Evolutionary conservation across 306 rosid species (phyloP).

Genomic region (Geum urbanum): DNA sequence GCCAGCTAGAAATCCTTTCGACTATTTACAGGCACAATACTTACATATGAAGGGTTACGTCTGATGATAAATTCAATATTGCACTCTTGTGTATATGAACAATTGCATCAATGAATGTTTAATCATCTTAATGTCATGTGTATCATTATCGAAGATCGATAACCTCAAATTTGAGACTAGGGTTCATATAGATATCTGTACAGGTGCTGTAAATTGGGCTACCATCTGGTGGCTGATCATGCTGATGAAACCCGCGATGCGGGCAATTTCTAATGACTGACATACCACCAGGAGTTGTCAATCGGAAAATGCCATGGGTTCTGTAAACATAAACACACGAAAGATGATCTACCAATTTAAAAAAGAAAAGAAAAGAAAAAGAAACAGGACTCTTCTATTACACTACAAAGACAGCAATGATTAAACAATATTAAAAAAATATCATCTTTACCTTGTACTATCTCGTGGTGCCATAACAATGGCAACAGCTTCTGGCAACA

Average conservation of each 20-base stretch:
- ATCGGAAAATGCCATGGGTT: slow-evolving; percentile 88
- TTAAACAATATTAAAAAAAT: neutral
- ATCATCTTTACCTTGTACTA: slow-evolving; percentile 53
- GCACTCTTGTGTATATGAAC: slow-evolving; percentile 31
- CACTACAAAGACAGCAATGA: neutral
- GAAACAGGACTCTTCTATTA: neutral
- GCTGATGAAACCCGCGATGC: slow-evolving; percentile 92
- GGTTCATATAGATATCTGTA: slow-evolving; percentile 93
- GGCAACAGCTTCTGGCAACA: slow-evolving; percentile 97
- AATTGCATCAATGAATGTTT: slow-evolving; percentile 28
- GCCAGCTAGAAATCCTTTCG: slow-evolving; percentile 23
- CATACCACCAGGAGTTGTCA: slow-evolving; percentile 92
- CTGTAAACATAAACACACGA: slow-evolving; percentile 36
- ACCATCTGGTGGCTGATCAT: slow-evolving; percentile 79
- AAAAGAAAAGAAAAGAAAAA: too few relatives aligned
- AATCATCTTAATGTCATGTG: slow-evolving; percentile 2
- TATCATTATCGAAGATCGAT: slow-evolving; percentile 75
- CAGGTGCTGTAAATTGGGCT: slow-evolving; percentile 79
- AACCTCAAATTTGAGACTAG: slow-evolving; percentile 74
- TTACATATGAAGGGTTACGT: slow-evolving; percentile 19
- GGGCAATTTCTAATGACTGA: slow-evolving; percentile 81
- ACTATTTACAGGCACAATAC: slow-evolving; percentile 29
- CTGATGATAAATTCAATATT: slow-evolving; percentile 25
- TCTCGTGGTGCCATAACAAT: slow-evolving; percentile 96
- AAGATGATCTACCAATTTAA: neutral